Conservation (phyloP, 176 grass and related monocot species). For the Puccinellia tenuiflora region DNA sequence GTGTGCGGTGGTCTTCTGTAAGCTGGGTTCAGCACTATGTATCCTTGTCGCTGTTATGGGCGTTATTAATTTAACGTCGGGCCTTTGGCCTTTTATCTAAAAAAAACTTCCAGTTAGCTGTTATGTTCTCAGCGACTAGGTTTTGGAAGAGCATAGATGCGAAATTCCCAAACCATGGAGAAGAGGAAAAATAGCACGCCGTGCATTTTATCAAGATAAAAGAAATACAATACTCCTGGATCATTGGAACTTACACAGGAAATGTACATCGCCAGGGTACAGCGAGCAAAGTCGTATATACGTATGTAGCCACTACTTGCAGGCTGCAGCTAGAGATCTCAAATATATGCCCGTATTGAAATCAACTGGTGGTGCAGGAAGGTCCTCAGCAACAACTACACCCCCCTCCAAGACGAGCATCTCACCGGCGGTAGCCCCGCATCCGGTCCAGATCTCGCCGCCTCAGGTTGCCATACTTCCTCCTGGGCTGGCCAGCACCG, state of each 20-base stretch:
- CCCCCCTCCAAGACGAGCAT: not conserved
- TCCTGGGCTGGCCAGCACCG: conserved; percentile 25
- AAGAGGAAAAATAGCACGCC: not conserved
- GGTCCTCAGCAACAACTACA: not conserved
- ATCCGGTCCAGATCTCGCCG: conserved; percentile 42
- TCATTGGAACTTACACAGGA: not conserved
- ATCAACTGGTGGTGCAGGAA: not conserved
- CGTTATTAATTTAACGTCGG: too few relatives aligned
- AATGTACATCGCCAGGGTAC: not conserved
- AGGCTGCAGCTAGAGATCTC: not conserved
- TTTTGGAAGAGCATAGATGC: not conserved
- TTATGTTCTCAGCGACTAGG: not conserved
- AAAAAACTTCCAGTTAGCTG: too few relatives aligned
- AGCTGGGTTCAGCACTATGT: too few relatives aligned
- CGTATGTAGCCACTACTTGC: conserved; percentile 2
- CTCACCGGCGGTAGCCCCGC: conserved; percentile 48
- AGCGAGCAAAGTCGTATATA: not conserved
- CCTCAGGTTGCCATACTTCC: conserved; percentile 49
- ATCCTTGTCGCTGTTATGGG: too few relatives aligned
- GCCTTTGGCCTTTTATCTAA: too few relatives aligned
- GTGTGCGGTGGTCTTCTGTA: too few relatives aligned
- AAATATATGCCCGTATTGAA: not conserved
- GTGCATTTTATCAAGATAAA: not conserved
- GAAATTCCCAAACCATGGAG: not conserved
- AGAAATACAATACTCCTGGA: not conserved